Base-by-base conservation (phyloP, 1,139 yeast species). In the Pichia sp. region DNA sequence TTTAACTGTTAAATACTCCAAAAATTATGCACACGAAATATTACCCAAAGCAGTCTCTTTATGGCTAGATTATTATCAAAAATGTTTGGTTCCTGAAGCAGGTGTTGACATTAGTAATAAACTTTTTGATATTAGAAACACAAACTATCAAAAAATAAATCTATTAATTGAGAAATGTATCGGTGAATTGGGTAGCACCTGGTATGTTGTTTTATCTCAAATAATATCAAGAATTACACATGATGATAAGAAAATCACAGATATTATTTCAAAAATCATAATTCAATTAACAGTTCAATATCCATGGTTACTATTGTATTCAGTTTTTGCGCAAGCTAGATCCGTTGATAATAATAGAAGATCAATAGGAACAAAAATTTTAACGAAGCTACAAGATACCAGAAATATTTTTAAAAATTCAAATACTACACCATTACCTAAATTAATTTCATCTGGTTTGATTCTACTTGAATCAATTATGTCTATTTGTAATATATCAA, bases 161-260 rank as follows among this genome's bases (percentile, higher is more conserved):
- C 26, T 45, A 12, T 9, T 45, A 5, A 40, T 51, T 20, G 48
- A 48, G 35, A 53, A 53, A 13, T 57, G 59, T 16, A 69, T 69
- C 16, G 69, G 67, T 15, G 73, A 83, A 26, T 86, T 88, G 1
- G 73, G 70, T 3, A 78, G 76, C 56, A 81, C 80, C 43, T 87
- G 96, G 85, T 90, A 86, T 61, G 76, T 92, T 1, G 95, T 90
- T 0, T 71, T 92, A 27, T 86, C 97, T 0, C 97, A 92, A 63
- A 67, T 94, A 36, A 67, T 92, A 15, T 88, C 97, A 1, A 73
- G 98, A 58, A 74, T 90, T 49, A 72, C 79, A 1, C 95, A 87
- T 59, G 69, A 74, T 1, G 82, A 85, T 55, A 65, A 67, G 4
- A 70, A 72, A 0, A 83, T 94, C 0, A 77, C 75, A 38, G 73